Evolutionary conservation across 306 rosid genomes (phyloP), one percentile per base, ranked within the genome.

Genomic region (Rubus parviflorus): DNA sequence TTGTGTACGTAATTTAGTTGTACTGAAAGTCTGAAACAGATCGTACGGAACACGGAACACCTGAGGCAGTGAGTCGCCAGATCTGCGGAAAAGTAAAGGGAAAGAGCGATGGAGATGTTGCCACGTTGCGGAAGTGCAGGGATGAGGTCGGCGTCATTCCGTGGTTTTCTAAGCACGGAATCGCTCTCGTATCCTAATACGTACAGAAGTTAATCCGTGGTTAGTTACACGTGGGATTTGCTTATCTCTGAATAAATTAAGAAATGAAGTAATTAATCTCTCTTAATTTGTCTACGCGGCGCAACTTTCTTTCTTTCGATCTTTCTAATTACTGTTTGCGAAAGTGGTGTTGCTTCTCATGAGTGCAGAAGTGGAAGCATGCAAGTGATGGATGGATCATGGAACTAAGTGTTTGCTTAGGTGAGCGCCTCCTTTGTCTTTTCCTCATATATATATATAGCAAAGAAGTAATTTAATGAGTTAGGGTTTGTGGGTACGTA

Each of bases 1-100:
- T 4, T 2, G n/a, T 4, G 70, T 65, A 65, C 70, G 23, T 65
- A 63, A n/a, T n/a, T n/a, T n/a, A 63, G 68, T 37, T 45, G 17
- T 37, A 14, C 43, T 62, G 68, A 45, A 45, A 45, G 46, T 17
- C 12, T 64, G 23, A 64, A 64, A 17, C 70, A 61, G 37, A 25
- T 61, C 41, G 78, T 74, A 61, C 78, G 61, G 77, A 64, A 64
- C 47, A 64, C 47, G 23, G 43, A 62, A 62, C 78, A 74, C 37
- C 78, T 19, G 37, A 46, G 17, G 78, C 46, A 30, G 57, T 23
- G 45, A 56, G 62, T 73, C 66, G 52, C 76, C 77, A 16, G 30
- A 74, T 58, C 57, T 16, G 42, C 38, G 57, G 77, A 38, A 7
- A 60, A 30, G 46, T 64, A 61, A 12, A 16, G 58, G 58, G n/a